These are phyloP conservation scores for Polyporus tsugae DNA, from an alignment of 1,284 basidiomycete species.

Conservation along the genomic window DNA sequence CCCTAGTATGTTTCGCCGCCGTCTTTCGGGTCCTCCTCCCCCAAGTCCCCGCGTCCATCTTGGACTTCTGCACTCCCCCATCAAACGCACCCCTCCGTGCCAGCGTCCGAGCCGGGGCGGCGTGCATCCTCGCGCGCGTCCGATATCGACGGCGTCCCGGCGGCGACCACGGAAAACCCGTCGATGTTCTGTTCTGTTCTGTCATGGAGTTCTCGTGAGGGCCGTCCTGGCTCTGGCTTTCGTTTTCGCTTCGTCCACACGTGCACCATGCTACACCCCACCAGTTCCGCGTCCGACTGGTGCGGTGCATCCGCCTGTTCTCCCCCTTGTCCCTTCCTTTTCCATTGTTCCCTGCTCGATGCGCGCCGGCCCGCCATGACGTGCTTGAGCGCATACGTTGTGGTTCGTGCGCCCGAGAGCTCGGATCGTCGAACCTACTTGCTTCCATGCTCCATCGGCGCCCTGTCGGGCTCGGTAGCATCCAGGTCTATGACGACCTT, in stretches of 20 bases:
- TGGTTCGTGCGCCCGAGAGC: background rate
- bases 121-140: background rate
- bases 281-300: slow-evolving; percentile 1
- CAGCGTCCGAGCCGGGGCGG: background rate
- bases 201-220: background rate
- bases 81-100: background rate
- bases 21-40: background rate
- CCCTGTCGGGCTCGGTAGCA: background rate
- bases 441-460: background rate
- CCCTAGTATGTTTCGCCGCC: background rate
- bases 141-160: background rate
- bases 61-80: too few relatives aligned
- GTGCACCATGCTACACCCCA: too few relatives aligned
- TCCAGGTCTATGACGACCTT: background rate
- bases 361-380: background rate
- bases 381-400: background rate
- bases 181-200: background rate
- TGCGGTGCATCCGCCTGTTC: background rate
- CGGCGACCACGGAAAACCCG: background rate
- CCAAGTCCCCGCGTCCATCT: background rate
- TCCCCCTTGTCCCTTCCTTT: background rate
- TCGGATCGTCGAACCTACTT: background rate
- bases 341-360: background rate
- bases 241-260: background rate
- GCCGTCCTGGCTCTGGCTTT: background rate